Evolutionary conservation across 2,329 filamentous ascomycete genomes (phyloP), one percentile per base, ranked within the genome.

Genomic region (Cercospora nicotianae): DNA sequence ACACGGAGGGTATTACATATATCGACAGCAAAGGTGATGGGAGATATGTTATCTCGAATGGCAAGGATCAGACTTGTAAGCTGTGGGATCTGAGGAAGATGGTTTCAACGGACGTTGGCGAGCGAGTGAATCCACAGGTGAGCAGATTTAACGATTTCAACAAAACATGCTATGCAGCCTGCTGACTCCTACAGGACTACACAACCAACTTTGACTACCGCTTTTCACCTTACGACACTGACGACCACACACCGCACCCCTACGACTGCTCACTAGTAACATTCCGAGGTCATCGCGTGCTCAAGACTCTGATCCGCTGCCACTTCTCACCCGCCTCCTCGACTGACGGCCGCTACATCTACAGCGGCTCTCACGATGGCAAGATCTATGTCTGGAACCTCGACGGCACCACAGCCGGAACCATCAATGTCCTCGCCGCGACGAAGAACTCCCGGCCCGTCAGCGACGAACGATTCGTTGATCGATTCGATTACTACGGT

Each of bases 31-130:
- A 98, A 84, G 92, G 91, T 48, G 93, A 97, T 75, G 88, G 89
- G 2, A 87, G 94, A 66, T 98, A 98, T 78, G 91, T 98, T 8
- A 87, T 99, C 28, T 94, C 90, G 72, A 99, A 99, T 75, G 92
- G 89, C 69, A 99, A 98, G 77, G 95, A 99, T 77, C 95, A 98
- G 79, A 94, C 90, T 51, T 96, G 96, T 88, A 98, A 98, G 80
- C 85, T 99, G 0, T 99, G 95, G 95, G 95, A 99, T 78, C 79
- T 97, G 65, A 86, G 94, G 62, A 96, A 92, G 85, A 94, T 93
- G 85, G 91, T 95, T 84, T 89, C 89, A 5, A 90, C 90, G 0
- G 85, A 89, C 36, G 82, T 85, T 63, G 91, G 88, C 67, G 83
- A 85, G 57, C 80, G 83, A 33, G 81, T 89, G 63, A 83, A 89